Evolutionary conservation across 2,329 filamentous ascomycete species (phyloP), one percentile per base, ranked within the genome.

Genomic region (Ophiostoma australiae): DNA sequence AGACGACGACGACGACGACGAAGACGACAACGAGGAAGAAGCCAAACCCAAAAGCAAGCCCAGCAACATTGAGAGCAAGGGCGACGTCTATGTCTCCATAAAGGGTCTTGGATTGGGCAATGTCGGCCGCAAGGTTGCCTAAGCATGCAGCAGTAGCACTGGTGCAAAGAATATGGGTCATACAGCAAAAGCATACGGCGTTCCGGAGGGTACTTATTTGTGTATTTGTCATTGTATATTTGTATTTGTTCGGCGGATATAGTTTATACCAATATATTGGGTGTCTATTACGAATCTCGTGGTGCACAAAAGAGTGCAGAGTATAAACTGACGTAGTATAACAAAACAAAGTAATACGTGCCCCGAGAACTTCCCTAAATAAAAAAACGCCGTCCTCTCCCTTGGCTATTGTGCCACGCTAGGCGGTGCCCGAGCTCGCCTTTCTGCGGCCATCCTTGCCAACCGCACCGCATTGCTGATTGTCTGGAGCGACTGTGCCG

Each of bases 51-150:
- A 48, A 10, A 31, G n/a, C 10, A 27, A 33, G n/a, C 8, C 11
- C n/a, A 52, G 23, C 41, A 27, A 33, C 27, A 52, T 55, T 13
- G 85, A 87, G 20, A 69, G 85, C 68, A 65, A 48, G 44, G 70
- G 82, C 23, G 91, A 91, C 78, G 86, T 98, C 69, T 86, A 97
- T 73, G 85, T 99, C 76, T 96, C 93, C 75, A 91, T 99, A 63
- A 97, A 98, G 77, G 95, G 95, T 41, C 89, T 89, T 76, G 95
- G 95, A 63, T 92, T 99, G 72, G 95, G 95, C 39, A 99, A 98
- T 78, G 91, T 98, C 68, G 94, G 94, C 70, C 88, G 94, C 77
- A 98, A 98, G 82, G 91, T 97, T 77, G 86, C 76, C 11, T 74
- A 71, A 61, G 72, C 52, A 31, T 5, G 70, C 70, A 74, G 11